Base-by-base conservation (phyloP, 139 green algal species). In the Auxenochlorella protothecoides region DNA sequence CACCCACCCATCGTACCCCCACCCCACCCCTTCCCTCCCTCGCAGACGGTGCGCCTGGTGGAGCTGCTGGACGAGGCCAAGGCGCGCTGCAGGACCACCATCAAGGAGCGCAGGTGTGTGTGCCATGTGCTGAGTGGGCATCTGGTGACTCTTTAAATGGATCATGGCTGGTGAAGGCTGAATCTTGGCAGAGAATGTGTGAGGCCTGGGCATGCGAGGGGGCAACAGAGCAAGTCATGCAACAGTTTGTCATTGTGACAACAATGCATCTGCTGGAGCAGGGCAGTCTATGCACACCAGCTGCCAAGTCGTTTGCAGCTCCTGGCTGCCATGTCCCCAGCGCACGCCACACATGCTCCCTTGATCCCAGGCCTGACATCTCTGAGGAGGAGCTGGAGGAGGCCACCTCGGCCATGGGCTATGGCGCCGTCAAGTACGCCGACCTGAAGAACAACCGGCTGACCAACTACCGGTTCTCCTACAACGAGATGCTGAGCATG, bases 31-130 rank as follows among this genome's bases (percentile, higher is more conserved):
- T 51, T 74, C 10, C 60, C 12, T 68, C 59, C 67, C 71, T 15
- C 15, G 72, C 84, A 94, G 78, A 76, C 85, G 56, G 91, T 98
- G 74, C 83, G 88, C 15, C 85, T 99, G 68, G 92, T 93, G 64
- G 92, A 97, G 74, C 90, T 99, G 71, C 84, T 99, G 80, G 91
- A 97, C 63, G 94, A 99, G 86, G 94, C 94, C 52, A 90, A 91
- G 76, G 51, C 56, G 3, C 78, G 87, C 52, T 91, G 86, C 72
- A 68, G 57, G n/a, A 63, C 56, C 52, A 89, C 81, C 56, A 85
- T 96, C 68, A 75, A 73, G 59, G 80, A 90, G 72, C 81, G 90
- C 44, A 78, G 56, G 66, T 70, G 54, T 70, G 64, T 44, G 27
- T 44, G 27, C 27, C 27, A 44, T 44, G 27, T 44, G 27, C 27